Base-by-base conservation (phyloP, 2,329 filamentous ascomycete species). In the Fusarium falciforme region DNA sequence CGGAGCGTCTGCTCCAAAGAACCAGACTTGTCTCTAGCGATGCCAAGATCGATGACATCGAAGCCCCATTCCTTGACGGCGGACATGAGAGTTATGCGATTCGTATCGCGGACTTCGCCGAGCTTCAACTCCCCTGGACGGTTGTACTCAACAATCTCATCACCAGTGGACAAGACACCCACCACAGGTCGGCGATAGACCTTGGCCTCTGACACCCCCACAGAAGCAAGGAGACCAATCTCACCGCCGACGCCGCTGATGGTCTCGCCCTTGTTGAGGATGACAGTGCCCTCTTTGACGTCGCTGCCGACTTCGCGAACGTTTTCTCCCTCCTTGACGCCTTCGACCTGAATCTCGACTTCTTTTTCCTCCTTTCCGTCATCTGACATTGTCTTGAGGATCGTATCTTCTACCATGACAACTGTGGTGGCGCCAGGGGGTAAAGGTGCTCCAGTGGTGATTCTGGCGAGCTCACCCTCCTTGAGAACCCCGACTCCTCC, bases 51-150 rank as follows among this genome's bases (percentile, higher is more conserved):
- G 3, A 97, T 82, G 0, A 92, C 92, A 67, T 93, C 88, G 79
- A 94, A 98, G 0, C 94, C 94, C 84, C 91, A 93, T 62, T 92
- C 91, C 33, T 85, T 84, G 4, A 93, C 90, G 1, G 95, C 94
- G 1, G 94, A 93, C 77, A 98, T 89, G 38, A 99, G 88, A 0
- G 95, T 95, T 2, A 95, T 94, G 14, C 96, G 90, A 80, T 99
- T 99, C 5, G 94, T 97, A 81, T 99, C 96, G 65, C 96, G 89
- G 22, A 99, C 96, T 82, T 98, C 94, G 40, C 96, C 96, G 0
- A 93, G 85, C 5, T 87, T 87, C 10, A 98, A 85, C 0, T 86
- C 84, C 0, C 89, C 90, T 0, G 89, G 86, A 29, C 89, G 85
- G 67, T 92, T 86, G 77, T 96, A 92, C 71, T 92, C 89, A 6